phyloP scores from a whole-genome alignment of 805 yeast genomes.

The Kluyveromyces nonfermentans region DNA sequence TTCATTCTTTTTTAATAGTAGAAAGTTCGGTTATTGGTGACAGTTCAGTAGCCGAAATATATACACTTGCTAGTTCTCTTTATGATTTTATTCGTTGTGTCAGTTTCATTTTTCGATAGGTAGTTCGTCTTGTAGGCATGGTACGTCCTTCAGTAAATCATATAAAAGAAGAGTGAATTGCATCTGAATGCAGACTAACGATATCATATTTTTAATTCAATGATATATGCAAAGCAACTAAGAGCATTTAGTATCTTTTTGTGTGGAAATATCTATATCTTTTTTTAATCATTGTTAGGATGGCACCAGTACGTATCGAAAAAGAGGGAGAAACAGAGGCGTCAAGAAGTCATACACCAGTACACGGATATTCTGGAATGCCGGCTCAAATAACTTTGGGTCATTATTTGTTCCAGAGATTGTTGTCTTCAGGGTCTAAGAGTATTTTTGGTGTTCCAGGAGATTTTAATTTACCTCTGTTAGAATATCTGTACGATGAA shows the following conservation, averaged over 20 bases:
- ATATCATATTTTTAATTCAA: too few relatives aligned
- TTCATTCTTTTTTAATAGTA: too few relatives aligned
- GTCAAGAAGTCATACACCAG: not conserved
- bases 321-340: not conserved
- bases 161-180: not conserved
- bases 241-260: not conserved
- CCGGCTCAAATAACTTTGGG: constrained; percentile 41
- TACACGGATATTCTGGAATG: constrained; percentile 1
- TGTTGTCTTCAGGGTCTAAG: constrained; percentile 44
- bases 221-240: too few relatives aligned
- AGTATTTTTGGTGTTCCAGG: constrained; percentile 76
- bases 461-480: constrained; percentile 56
- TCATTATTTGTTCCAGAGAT: constrained; percentile 52
- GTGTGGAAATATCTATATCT: not conserved
- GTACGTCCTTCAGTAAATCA: not conserved
- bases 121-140: not conserved
- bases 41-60: too few relatives aligned
- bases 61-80: not conserved
- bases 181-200: too few relatives aligned
- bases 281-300: not conserved
- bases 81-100: not conserved
- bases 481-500: constrained; percentile 55
- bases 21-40: too few relatives aligned
- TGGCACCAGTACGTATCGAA: constrained; percentile 1
- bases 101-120: not conserved